Evolutionary conservation across 768 basidiomycete genomes (phyloP), one percentile per base, ranked within the genome.

Genomic region (Gymnopilus dilepis): DNA sequence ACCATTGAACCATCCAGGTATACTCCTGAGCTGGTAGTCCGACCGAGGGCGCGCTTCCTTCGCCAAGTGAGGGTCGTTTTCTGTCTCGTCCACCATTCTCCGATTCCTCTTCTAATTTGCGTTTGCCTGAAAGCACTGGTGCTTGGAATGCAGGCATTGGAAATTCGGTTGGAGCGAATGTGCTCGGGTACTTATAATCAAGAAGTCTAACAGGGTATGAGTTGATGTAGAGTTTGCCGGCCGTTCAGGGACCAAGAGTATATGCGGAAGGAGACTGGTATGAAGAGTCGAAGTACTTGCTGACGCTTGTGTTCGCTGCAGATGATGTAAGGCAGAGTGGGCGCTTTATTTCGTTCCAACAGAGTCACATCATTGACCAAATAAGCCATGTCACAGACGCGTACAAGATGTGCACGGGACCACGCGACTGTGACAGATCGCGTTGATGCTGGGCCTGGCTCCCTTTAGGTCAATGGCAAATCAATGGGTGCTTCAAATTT

Each of bases 1-100:
- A 89, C 91, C 92, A 93, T 74, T 91, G 90, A 34, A 91, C 85
- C 82, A 90, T 88, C 91, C 91, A 94, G 63, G 65, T 61, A 52
- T 66, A 58, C 24, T 65, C 64, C 6, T 47, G 65, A 40, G 24
- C 12, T 12, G 31, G 17, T 24, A 8, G 52, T 30, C 47, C 43
- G 11, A 85, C 85, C 58, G 76, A 54, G 33, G 21, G 2, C n/a
- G 26, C 15, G n/a, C 9, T 34, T 7, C 15, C 52, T 24, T 61
- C 41, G 12, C 72, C 70, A 8, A 73, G 6, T 6, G 70, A 70
- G 26, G 65, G 56, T 28, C 76, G 76, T 65, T 82, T 83, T 33
- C 73, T 47, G 37, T 28, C 47, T 6, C 28, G 15, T 50, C 54
- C 52, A 31, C 21, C 19, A 15, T 73, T 70, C 11, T 70, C 64